A percentile compares a stretch with the other conserved stretches of the same genome.
Conservation (phyloP, 1,139 yeast species). For the Zhuliangozyma blackwelliae region DNA sequence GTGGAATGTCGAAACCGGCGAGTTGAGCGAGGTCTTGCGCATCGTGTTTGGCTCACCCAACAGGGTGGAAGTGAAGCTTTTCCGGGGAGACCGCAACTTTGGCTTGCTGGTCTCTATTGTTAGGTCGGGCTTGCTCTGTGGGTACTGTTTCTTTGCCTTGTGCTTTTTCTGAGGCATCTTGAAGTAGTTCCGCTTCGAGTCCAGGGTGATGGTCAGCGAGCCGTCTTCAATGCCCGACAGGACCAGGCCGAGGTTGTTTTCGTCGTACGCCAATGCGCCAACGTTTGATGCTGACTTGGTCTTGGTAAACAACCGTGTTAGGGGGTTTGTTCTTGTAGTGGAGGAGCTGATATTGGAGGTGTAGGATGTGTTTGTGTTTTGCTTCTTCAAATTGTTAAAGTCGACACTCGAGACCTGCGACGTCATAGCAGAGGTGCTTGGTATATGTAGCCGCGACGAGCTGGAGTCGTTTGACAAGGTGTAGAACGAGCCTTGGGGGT, state of each 20-base stretch:
- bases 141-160: not conserved
- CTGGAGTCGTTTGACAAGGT: slow-evolving; percentile 20
- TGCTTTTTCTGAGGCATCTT: not conserved
- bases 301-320: slow-evolving; percentile 32
- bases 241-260: slow-evolving; percentile 2
- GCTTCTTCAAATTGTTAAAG: slow-evolving; percentile 35
- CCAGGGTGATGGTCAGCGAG: slow-evolving; percentile 2
- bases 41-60: no score
- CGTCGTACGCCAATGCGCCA: not conserved
- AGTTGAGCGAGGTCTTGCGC: slow-evolving; percentile 25
- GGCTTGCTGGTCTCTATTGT: not conserved
- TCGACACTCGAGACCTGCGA: slow-evolving; percentile 39
- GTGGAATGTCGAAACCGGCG: slow-evolving; percentile 37
- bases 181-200: not conserved
- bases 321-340: slow-evolving; percentile 24
- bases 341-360: slow-evolving; percentile 19
- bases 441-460: slow-evolving; percentile 13
- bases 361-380: slow-evolving; percentile 29
- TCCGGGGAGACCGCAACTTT: slow-evolving; percentile 3
- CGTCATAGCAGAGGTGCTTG: not conserved
- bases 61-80: slow-evolving; percentile 14
- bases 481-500: slow-evolving; percentile 9
- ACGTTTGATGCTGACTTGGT: slow-evolving; percentile 19
- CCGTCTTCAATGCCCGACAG: slow-evolving; percentile 7
- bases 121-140: not conserved